Base-by-base conservation (phyloP, 345 rosid species). In the Eucalyptus cladocalyx region DNA sequence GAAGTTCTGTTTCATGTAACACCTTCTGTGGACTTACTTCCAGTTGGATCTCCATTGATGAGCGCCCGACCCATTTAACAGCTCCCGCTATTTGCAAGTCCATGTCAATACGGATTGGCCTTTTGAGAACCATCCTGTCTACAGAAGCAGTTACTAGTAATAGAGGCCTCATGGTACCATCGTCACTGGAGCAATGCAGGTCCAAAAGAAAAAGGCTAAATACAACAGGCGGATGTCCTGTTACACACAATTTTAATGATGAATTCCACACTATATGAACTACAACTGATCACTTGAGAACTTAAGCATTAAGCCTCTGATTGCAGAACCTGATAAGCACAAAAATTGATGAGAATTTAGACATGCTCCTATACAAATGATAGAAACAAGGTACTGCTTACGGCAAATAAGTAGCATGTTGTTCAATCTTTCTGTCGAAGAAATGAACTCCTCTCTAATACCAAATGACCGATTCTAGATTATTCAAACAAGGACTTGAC, bases 121-220 rank as follows among this genome's bases (percentile, higher is more conserved):
- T 95, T 89, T 92, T 96, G 87, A 96, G 92, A 42, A 94, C 93
- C 86, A 95, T 95, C 92, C 93, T 93, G 89, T 97, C 98, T 83
- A 96, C 99, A 88, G 99, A 94, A 92, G 98, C 99, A 91, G 98
- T 97, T 89, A 97, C 99, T 93, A 97, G 91, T 28, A 47, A 95
- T 89, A 97, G 90, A 48, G 97, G 94, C 91, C 93, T 95, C 42
- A 96, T 94, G 32, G 88, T 89, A 17, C 96, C 93, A 86, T 94
- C 95, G 87, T 95, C 95, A 47, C 88, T 93, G 81, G 92, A 90
- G 87, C 96, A 95, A 88, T 97, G 99, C 97, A 94, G 91, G 28
- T 89, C 87, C 87, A 76, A 86, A 90, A 48, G 80, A 43, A 90
- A 87, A 49, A 50, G 65, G 65, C 53, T 49, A 7, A 49, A 45